These are phyloP conservation scores for Mortierella sp. DNA, from an alignment of 371 early-diverging fungal genomes.

Conservation along the genomic window DNA sequence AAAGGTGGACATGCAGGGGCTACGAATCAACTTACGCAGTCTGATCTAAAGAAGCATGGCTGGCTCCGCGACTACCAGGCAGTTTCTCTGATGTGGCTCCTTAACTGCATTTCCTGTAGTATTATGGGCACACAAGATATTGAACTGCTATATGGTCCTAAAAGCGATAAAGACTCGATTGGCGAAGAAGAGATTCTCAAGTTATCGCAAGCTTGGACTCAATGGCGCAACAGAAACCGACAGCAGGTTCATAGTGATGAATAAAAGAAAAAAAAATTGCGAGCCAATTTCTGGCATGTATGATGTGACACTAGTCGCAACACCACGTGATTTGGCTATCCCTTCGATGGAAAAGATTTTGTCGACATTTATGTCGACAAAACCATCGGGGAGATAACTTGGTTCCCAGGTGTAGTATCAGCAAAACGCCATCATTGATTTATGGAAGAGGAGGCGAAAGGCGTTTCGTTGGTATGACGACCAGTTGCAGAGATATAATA, in stretches of 20 bases:
- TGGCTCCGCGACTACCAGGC: constrained; percentile 44
- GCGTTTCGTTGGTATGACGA: no score
- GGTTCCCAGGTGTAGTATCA: no score
- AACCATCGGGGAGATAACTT: no score
- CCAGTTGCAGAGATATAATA: no score
- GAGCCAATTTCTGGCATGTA: no score
- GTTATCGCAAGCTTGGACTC: not conserved
- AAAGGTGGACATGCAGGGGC: not conserved
- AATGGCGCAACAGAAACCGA: not conserved
- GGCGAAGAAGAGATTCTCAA: not conserved
- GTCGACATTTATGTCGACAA: no score
- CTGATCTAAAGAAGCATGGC: constrained; percentile 35
- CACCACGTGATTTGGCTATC: no score
- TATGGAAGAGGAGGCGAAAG: no score
- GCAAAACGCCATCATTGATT: no score
- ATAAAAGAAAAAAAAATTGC: not conserved
- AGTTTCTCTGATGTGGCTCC: constrained; percentile 36
- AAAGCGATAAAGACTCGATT: not conserved
- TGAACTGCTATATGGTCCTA: constrained; percentile 19
- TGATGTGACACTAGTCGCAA: no score
- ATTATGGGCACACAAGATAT: constrained; percentile 34
- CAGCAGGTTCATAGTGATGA: not conserved
- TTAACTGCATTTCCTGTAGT: constrained; percentile 46
- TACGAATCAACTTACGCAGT: constrained; percentile 1
- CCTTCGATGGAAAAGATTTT: no score